Conservation (phyloP, 2,329 filamentous ascomycete genomes). For the Colletotrichum tropicicola region DNA sequence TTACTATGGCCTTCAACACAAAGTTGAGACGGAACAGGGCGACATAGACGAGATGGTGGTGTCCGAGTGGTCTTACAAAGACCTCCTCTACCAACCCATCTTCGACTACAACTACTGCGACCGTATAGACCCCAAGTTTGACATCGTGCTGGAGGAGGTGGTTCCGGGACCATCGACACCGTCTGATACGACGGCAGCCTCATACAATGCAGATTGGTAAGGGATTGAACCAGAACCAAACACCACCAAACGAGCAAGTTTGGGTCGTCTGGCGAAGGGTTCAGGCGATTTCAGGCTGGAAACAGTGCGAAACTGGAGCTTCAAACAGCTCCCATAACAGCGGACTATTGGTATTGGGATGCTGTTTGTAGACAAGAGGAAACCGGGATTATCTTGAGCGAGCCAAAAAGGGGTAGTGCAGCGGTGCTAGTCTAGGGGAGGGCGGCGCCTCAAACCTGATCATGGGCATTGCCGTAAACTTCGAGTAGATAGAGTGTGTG, state of each 20-base stretch:
- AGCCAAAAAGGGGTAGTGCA: background rate
- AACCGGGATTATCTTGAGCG: background rate
- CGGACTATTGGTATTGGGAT: background rate
- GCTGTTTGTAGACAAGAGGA: background rate
- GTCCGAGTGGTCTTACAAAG: background rate
- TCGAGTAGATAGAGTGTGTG: background rate
- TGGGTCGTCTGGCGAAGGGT: background rate
- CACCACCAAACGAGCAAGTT: too few relatives aligned
- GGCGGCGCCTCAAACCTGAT: background rate
- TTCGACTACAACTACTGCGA: background rate
- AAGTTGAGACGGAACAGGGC: background rate
- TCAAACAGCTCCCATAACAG: background rate
- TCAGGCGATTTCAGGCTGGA: background rate
- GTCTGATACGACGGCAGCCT: background rate
- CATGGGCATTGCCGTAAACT: background rate
- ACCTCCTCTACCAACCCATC: background rate
- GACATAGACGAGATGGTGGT: background rate
- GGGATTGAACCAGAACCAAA: background rate
- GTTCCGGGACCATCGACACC: background rate
- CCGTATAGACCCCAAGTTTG: background rate
- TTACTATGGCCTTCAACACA: background rate
- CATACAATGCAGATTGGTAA: background rate
- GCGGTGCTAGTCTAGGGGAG: background rate
- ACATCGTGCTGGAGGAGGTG: background rate
- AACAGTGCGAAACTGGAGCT: background rate